Conservation (phyloP, 495 filamentous ascomycete genomes). For the Daldinia grandis region DNA sequence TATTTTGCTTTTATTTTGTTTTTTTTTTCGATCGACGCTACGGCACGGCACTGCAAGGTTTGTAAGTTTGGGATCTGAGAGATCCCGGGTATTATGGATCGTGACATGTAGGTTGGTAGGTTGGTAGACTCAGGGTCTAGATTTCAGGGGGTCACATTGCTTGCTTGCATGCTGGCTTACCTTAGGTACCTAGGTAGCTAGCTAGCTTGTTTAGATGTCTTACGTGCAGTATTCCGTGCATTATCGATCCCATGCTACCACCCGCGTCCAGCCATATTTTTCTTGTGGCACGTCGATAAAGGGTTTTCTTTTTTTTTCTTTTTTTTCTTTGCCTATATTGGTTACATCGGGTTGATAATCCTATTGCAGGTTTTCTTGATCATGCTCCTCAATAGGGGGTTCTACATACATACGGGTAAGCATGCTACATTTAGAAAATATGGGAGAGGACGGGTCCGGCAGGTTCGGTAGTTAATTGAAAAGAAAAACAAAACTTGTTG, state of each 20-base stretch:
- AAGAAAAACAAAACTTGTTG: background rate
- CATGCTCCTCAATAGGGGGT: background rate
- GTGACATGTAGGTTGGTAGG: too few relatives aligned
- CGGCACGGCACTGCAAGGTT: conserved; percentile 9
- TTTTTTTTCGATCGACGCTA: conserved; percentile 4
- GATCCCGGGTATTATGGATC: background rate
- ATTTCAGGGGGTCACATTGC: background rate
- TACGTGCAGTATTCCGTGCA: conserved; percentile 16
- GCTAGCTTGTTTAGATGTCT: conserved; percentile 17
- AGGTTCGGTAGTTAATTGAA: background rate
- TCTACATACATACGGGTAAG: background rate
- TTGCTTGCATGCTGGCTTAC: too few relatives aligned
- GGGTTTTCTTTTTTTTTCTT: background rate
- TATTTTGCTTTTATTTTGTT: too few relatives aligned
- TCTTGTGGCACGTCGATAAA: background rate
- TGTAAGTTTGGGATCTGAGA: background rate
- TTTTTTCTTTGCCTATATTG: too few relatives aligned
- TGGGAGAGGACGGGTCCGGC: background rate
- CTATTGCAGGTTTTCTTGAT: background rate
- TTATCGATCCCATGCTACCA: conserved; percentile 20
- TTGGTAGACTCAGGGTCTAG: background rate
- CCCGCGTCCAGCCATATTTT: background rate
- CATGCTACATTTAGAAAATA: conserved; percentile 3
- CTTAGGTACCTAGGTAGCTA: too few relatives aligned
- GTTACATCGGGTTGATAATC: background rate